Base-by-base conservation (phyloP, 805 yeast species). In the Schizosaccharomyces octosporus region DNA sequence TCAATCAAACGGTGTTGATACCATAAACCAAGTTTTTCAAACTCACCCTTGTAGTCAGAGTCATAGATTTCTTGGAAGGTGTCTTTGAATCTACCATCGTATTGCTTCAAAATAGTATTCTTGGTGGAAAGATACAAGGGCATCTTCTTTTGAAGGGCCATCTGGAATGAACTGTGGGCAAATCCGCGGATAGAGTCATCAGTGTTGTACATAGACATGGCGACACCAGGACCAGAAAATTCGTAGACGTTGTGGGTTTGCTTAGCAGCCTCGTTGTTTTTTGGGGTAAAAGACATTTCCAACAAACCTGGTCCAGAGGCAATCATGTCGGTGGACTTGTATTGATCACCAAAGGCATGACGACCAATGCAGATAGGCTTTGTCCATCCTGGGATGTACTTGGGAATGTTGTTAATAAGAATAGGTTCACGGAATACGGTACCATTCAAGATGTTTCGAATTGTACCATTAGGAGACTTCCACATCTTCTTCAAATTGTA, bases 391-490 rank as follows among this genome's bases (percentile, higher is more conserved):
- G 94, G 87, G 24, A 90, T 84, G 64, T 88, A 78, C 66, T 95
- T 78, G 62, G 97, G 97, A 68, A 90, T 84, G 67, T 80, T 75
- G 63, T 87, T 87, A 68, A 90, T 87, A 61, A 90, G 87, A 71
- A 90, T 90, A 64, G 97, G 95, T 75, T 89, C 97, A 70, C 97
- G 81, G 79, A 90, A 90, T 58, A 90, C 95, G 36, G 97, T 90
- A 63, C 97, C 97, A 60, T 96, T 96, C 64, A 90, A 76, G 64
- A 90, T 84, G 76, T 90, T 90, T 75, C 97, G 83, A 72, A 90
- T 86, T 60, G 97, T 90, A 64, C 97, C 97, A 74, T 90, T 90
- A 65, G 97, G 97, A 17, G 95, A 87, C 63, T 84, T 78, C 97
- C 97, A 90, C 97, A 90, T 90, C 73, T 88, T 85, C 76, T 90